These are phyloP conservation scores for Solanum tacnaense DNA, from an alignment of 257 asterid genomes.

Conservation along the genomic window DNA sequence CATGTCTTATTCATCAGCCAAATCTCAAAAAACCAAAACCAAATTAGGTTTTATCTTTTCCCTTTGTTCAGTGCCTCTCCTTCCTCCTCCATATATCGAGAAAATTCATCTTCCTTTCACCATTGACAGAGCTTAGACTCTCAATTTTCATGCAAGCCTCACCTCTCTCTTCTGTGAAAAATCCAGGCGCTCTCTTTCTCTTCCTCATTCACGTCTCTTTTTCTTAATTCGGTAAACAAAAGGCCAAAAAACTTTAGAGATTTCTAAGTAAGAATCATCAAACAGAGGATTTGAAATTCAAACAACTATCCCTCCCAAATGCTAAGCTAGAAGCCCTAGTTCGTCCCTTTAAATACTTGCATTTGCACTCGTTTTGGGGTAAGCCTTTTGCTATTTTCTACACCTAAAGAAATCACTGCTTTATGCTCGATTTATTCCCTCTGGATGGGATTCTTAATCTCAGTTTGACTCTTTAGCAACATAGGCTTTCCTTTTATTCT, in stretches of 20 bases:
- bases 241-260: neutral
- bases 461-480: neutral
- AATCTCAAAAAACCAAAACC: no score
- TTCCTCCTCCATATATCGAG: neutral
- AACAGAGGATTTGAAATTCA: neutral
- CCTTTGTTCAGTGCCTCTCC: neutral
- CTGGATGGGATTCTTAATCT: neutral
- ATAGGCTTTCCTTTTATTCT: neutral
- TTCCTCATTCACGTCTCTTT: neutral
- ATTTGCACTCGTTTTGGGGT: neutral
- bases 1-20: neutral
- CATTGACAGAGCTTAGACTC: neutral
- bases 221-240: neutral
- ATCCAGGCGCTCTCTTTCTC: neutral
- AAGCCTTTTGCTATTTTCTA: neutral
- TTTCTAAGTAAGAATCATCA: neutral
- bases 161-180: neutral
- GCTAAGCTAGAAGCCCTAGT: neutral
- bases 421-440: no score
- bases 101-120: neutral
- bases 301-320: neutral
- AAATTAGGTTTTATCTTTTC: neutral
- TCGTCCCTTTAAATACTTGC: neutral
- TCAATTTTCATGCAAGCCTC: neutral
- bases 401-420: neutral